Evolutionary conservation across 1,284 basidiomycete genomes (phyloP), one percentile per base, ranked within the genome.

Genomic region (Volvariella surrecta): DNA sequence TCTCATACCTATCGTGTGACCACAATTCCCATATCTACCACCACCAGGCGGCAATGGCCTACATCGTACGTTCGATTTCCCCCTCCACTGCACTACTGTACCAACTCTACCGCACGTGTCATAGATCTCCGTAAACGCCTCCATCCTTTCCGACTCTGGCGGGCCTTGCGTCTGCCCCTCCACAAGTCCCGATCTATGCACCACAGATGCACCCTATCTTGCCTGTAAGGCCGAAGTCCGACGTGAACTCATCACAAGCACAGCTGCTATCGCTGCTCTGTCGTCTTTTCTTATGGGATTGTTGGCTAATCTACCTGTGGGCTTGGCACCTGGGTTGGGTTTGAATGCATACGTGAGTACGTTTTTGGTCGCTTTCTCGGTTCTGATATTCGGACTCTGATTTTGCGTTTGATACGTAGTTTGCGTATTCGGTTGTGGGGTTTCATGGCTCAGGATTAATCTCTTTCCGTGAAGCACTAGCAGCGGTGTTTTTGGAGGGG

Each of bases 401-500:
- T 34, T n/a, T n/a, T n/a, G n/a, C n/a, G n/a, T n/a, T n/a, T n/a
- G n/a, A n/a, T 16, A 16, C 44, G 1, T 48, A 92, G 82, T 92
- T 94, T 60, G 74, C 90, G 15, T 92, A 89, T 64, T 89, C 87
- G 15, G 79, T 93, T 34, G 90, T 93, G 37, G 90, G 90, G 6
- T 82, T 79, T 61, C 81, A 89, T 52, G 88, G 87, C 7, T 70
- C 73, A 17, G 90, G 90, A 16, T 71, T 76, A 40, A 81, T 91
- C 52, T 71, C 78, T 2, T 94, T 90, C 59, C 68, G 73, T 16
- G 82, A 92, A 61, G 90, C 90, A 0, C 72, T 93, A n/a, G 80
- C 83, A 11, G 90, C 90, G 21, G 86, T 93, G 41, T 94, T 90
- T 62, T 68, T 91, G 49, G 88, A 90, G 68, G 88, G 90, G 76